These are phyloP conservation scores for Pyrenophora seminiperda DNA, from an alignment of 2,329 filamentous ascomycete species.

Conservation along the genomic window DNA sequence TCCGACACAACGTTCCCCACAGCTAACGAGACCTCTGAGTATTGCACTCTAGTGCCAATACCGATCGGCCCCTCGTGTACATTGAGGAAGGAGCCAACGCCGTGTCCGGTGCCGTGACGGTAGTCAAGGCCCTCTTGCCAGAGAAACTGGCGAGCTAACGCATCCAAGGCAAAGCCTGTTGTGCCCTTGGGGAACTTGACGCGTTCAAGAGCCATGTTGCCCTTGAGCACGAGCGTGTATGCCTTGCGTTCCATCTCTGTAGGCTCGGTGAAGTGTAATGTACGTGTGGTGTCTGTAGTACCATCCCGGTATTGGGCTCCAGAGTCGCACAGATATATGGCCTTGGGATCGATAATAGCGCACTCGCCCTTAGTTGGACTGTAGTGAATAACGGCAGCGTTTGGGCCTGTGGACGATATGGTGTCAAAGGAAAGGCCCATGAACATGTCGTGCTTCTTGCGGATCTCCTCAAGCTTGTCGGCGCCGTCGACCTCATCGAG, in stretches of 20 bases:
- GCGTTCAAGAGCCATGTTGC: constrained; percentile 84
- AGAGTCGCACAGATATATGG: constrained; percentile 94
- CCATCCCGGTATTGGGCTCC: constrained; percentile 96
- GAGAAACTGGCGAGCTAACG: constrained; percentile 84
- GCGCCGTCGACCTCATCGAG: constrained; percentile 91
- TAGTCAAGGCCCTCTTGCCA: constrained; percentile 96
- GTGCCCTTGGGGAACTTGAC: constrained; percentile 94
- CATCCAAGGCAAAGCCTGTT: constrained; percentile 88
- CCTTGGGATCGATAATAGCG: constrained; percentile 78
- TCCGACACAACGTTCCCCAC: constrained; percentile 96
- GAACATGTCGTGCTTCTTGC: constrained; percentile 73
- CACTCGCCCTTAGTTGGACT: constrained; percentile 81
- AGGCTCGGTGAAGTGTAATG: constrained; percentile 86
- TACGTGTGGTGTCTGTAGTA: constrained; percentile 94
- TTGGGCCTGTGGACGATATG: constrained; percentile 91
- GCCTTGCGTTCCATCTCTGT: constrained; percentile 82
- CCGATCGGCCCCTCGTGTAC: constrained; percentile 98
- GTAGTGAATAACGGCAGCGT: constrained; percentile 96
- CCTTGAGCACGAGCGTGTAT: constrained; percentile 93
- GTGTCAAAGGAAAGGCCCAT: constrained; percentile 93
- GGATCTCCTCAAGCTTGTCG: constrained; percentile 82
- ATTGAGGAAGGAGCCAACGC: constrained; percentile 92
- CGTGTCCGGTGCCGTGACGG: constrained; percentile 93
- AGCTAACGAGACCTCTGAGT: constrained; percentile 84
- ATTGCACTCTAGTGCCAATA: constrained; percentile 89